A percentile compares a stretch with the other conserved stretches of the same genome.
Evolutionary conservation across 108 stramenopile genomes (phyloP).

Genomic region (Fistulifera pelliculosa): DNA sequence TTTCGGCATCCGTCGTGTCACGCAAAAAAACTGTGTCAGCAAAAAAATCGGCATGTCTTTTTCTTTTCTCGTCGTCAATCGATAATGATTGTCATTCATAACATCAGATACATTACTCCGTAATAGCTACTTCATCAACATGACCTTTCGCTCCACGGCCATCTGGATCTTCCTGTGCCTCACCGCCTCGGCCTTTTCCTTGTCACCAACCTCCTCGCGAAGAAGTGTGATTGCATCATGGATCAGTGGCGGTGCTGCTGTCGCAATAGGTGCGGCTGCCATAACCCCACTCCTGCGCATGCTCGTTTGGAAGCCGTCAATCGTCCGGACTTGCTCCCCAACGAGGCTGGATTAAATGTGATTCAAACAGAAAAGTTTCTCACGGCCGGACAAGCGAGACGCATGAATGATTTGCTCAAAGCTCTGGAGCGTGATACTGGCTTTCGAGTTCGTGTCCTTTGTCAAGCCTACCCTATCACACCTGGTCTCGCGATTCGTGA

Average conservation of each 20-base stretch:
- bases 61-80: no score
- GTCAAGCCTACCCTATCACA: constrained; percentile 80
- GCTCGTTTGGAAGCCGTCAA: constrained; percentile 78
- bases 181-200: no score
- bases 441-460: constrained; percentile 64
- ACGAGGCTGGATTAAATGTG: constrained; percentile 54
- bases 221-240: no score
- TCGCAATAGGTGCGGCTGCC: background rate
- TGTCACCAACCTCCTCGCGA: no score
- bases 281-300: constrained; percentile 30
- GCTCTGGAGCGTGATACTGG: constrained; percentile 72
- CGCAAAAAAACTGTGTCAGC: no score
- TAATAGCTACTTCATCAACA: no score
- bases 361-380: constrained; percentile 82
- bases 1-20: no score
- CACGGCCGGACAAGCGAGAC: constrained; percentile 68
- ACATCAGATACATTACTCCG: no score
- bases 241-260: background rate
- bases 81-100: no score
- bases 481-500: constrained; percentile 64
- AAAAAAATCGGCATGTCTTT: no score
- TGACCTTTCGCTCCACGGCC: no score
- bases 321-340: constrained; percentile 74
- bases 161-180: no score
- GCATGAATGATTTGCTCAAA: constrained; percentile 55